These are phyloP conservation scores for Umbilicus rupestris DNA, from an alignment of 164 flowering plant species.

Conservation along the genomic window DNA sequence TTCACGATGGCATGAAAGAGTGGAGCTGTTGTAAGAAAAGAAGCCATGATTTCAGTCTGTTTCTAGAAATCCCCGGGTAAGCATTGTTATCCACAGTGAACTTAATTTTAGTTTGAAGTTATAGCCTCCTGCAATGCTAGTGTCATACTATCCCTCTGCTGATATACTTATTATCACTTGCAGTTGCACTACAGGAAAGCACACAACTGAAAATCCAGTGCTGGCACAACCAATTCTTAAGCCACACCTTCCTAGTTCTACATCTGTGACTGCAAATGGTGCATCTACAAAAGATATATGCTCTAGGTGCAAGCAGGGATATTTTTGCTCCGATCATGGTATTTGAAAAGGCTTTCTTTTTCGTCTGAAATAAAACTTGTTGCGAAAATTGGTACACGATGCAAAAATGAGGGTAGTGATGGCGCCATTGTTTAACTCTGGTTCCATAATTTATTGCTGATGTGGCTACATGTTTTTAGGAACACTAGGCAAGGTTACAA, in stretches of 20 bases:
- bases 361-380: neutral
- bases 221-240: conserved; percentile 27
- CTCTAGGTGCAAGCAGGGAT: conserved; percentile 83
- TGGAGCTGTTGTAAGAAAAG: conserved; percentile 99
- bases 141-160: neutral
- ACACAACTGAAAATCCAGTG: conserved; percentile 87
- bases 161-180: conserved; percentile 17
- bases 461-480: conserved; percentile 26
- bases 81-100: conserved; percentile 1
- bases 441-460: neutral
- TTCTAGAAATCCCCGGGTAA: conserved; percentile 87
- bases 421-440: too few species aligned
- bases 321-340: conserved; percentile 98
- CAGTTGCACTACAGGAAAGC: conserved; percentile 91
- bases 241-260: conserved; percentile 24
- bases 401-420: neutral
- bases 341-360: conserved; percentile 7
- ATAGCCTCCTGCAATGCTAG: neutral
- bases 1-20: conserved; percentile 95
- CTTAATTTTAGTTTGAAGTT: neutral
- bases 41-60: conserved; percentile 94
- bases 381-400: neutral
- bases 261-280: conserved; percentile 22
- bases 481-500: conserved; percentile 29
- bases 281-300: conserved; percentile 49